phyloP scores from a whole-genome alignment of 208 protist species.

The Paratrypanosoma confusum region DNA sequence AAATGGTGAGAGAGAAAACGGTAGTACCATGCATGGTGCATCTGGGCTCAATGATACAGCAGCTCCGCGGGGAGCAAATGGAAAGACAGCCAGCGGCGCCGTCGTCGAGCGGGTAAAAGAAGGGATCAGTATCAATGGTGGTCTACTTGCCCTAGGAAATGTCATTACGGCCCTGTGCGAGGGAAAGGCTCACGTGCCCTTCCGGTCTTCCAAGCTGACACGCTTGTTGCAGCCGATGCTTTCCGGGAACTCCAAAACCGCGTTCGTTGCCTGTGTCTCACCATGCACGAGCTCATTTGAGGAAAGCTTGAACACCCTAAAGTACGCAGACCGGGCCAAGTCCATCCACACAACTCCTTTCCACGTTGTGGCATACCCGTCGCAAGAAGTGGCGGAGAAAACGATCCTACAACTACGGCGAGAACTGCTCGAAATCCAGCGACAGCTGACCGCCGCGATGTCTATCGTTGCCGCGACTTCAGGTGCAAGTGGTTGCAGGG shows the following conservation, averaged over 20 bases:
- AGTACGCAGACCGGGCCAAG: conserved; percentile 93
- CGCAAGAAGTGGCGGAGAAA: conserved; percentile 31
- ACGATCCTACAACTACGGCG: conserved; percentile 47
- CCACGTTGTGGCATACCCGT: conserved; percentile 19
- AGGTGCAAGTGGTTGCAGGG: too few relatives aligned
- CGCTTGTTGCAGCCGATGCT: conserved; percentile 90
- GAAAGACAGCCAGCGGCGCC: conserved; percentile 8
- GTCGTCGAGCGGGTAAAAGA: conserved; percentile 76
- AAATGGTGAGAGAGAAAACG: too few relatives aligned
- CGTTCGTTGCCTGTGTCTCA: conserved; percentile 92
- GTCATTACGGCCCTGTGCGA: conserved; percentile 89
- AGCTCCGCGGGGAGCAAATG: conserved; percentile 47
- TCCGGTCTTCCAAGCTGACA: conserved; percentile 92
- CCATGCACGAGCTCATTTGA: conserved; percentile 84
- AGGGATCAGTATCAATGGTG: conserved; percentile 90
- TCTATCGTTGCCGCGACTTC: too few relatives aligned
- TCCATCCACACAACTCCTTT: conserved; percentile 85
- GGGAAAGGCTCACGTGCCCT: conserved; percentile 79
- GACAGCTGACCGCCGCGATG: too few relatives aligned
- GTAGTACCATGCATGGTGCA: too few relatives aligned
- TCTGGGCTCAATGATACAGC: too few relatives aligned
- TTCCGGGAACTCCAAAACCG: conserved; percentile 81
- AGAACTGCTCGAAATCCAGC: conserved; percentile 48
- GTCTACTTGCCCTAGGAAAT: conserved; percentile 89
- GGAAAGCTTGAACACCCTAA: conserved; percentile 93